Evolutionary conservation across 1,284 basidiomycete species (phyloP).

Genomic region (Cutaneotrichosporon dermatis): DNA sequence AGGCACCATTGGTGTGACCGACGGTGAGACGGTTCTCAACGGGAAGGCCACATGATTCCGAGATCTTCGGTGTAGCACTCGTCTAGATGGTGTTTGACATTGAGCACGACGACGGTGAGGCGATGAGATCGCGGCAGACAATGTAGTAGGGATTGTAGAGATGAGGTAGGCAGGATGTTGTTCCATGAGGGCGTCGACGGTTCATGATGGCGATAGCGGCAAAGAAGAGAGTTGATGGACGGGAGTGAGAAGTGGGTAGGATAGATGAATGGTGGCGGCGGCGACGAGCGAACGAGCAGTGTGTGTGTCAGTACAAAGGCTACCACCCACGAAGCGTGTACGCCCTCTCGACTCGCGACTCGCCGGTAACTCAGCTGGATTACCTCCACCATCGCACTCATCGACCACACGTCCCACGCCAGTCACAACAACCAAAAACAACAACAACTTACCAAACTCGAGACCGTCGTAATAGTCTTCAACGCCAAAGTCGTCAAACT

Average conservation of each 20-base stretch:
- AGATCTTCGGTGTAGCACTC: slow-evolving; percentile 15
- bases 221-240: too few relatives aligned
- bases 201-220: too few relatives aligned
- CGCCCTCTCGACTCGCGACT: too few relatives aligned
- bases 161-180: too few relatives aligned
- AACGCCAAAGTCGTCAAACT: slow-evolving; percentile 3
- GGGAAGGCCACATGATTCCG: slow-evolving; percentile 21
- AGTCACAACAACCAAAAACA: too few relatives aligned
- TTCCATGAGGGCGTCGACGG: too few relatives aligned
- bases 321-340: too few relatives aligned
- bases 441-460: slow-evolving; percentile 14
- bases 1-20: neutral
- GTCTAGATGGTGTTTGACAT: slow-evolving; percentile 5
- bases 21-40: slow-evolving; percentile 14
- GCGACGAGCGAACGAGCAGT: too few relatives aligned
- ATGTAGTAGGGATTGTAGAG: neutral
- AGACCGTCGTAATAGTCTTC: slow-evolving; percentile 10
- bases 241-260: too few relatives aligned
- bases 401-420: neutral
- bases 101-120: neutral
- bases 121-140: neutral
- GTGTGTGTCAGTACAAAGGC: too few relatives aligned
- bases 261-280: too few relatives aligned
- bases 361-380: too few relatives aligned
- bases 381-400: neutral